Evolutionary conservation across 2,329 filamentous ascomycete genomes (phyloP).

Genomic region (Lojkania enalia): DNA sequence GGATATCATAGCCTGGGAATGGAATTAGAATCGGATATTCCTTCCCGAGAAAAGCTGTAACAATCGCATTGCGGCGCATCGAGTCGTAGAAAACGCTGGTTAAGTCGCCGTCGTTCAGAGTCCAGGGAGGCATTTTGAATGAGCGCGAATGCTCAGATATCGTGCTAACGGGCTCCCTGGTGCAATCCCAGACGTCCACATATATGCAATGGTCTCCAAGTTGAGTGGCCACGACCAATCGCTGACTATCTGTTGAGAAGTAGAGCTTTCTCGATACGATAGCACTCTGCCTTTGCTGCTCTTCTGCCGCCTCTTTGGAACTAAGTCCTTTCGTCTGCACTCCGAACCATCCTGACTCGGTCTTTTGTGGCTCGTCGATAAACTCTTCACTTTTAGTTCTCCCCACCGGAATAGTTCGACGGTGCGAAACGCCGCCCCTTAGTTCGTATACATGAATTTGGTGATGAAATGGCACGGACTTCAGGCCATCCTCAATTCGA

Average conservation of each 20-base stretch:
- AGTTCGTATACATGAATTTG: conserved; percentile 31
- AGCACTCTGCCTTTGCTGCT: conserved; percentile 28
- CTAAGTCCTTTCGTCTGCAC: conserved; percentile 20
- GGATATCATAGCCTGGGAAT: conserved; percentile 28
- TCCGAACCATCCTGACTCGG: conserved; percentile 26
- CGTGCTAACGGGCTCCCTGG: conserved; percentile 27
- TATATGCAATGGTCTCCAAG: conserved; percentile 36
- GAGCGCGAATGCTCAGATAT: conserved; percentile 31
- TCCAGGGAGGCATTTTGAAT: conserved; percentile 35
- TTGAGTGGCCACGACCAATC: conserved; percentile 40
- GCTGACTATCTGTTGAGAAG: conserved; percentile 39
- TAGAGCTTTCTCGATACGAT: conserved; percentile 37
- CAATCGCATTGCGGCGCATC: conserved; percentile 27
- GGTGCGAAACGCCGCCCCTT: conserved; percentile 24
- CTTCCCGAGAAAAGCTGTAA: conserved; percentile 36
- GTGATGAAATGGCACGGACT: conserved; percentile 26
- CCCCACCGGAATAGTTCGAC: conserved; percentile 23
- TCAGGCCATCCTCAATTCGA: conserved; percentile 23
- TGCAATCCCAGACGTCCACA: conserved; percentile 32
- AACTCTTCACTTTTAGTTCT: conserved; percentile 21
- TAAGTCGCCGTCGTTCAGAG: conserved; percentile 40
- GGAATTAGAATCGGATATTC: conserved; percentile 30
- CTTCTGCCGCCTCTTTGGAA: conserved; percentile 32
- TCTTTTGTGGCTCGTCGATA: conserved; percentile 4
- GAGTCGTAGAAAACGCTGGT: conserved; percentile 42